phyloP scores from a whole-genome alignment of 352 stramenopile species.

The Pythium insidiosum region DNA sequence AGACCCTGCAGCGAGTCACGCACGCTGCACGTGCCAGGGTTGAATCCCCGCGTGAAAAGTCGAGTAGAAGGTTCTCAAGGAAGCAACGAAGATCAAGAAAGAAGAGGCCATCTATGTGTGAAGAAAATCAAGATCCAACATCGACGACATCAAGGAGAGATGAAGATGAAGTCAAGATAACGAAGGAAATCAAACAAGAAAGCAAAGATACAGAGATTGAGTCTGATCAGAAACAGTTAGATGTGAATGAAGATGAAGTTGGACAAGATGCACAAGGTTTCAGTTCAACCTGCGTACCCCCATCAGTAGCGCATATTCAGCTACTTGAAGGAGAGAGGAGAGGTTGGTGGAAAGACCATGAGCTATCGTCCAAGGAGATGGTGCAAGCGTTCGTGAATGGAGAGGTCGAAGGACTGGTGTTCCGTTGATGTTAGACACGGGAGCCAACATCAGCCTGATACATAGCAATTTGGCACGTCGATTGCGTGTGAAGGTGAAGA shows the following conservation, averaged over 20 bases:
- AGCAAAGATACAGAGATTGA: neutral
- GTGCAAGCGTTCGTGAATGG: conserved; percentile 8
- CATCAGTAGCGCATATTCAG: neutral
- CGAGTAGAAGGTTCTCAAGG: neutral
- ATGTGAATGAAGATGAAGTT: neutral
- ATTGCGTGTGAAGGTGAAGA: conserved; percentile 6
- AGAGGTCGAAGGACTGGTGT: neutral
- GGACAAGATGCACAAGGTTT: neutral
- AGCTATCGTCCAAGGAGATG: neutral
- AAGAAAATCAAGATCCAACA: neutral
- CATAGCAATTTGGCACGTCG: conserved; percentile 11
- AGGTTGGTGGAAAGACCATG: conserved; percentile 3
- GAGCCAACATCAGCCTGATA: conserved; percentile 8
- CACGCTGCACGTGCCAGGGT: conserved; percentile 1
- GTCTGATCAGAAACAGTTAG: neutral
- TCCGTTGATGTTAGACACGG: conserved; percentile 15
- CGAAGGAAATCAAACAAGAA: no score
- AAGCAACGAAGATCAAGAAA: neutral
- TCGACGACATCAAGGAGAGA: neutral
- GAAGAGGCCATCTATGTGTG: neutral
- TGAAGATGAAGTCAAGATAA: neutral
- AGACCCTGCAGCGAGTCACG: neutral
- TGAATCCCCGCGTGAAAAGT: neutral
- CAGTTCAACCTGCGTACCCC: no score
- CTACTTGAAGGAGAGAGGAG: neutral